These are phyloP conservation scores for Westerdykella aurantiaca DNA, from an alignment of 2,329 filamentous ascomycete genomes.

Conservation along the genomic window DNA sequence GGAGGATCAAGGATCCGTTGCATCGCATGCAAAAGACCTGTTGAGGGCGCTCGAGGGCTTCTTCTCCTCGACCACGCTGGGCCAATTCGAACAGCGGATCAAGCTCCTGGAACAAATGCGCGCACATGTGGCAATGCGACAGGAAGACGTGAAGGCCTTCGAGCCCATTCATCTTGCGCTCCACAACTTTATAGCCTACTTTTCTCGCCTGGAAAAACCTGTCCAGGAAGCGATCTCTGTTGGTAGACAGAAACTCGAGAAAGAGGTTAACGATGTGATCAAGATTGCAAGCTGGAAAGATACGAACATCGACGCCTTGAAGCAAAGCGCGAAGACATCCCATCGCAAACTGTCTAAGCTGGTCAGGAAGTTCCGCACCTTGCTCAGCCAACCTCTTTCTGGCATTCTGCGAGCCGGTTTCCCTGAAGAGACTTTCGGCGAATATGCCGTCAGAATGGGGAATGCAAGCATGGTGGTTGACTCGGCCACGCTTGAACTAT, in stretches of 20 bases:
- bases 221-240: slow-evolving; percentile 60
- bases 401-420: slow-evolving; percentile 43
- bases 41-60: slow-evolving; percentile 74
- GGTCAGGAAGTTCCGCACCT: slow-evolving; percentile 78
- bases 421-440: slow-evolving; percentile 16
- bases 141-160: slow-evolving; percentile 46
- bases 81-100: slow-evolving; percentile 72
- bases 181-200: slow-evolving; percentile 71
- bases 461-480: slow-evolving; percentile 12
- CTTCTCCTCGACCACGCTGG: slow-evolving; percentile 70
- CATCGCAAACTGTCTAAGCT: slow-evolving; percentile 89
- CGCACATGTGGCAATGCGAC: slow-evolving; percentile 59
- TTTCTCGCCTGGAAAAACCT: slow-evolving; percentile 61
- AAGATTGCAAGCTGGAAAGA: slow-evolving; percentile 96
- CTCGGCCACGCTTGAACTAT: slow-evolving; percentile 14
- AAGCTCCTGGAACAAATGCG: slow-evolving; percentile 58
- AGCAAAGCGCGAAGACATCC: slow-evolving; percentile 82
- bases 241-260: slow-evolving; percentile 73
- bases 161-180: slow-evolving; percentile 59
- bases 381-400: slow-evolving; percentile 72
- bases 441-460: slow-evolving; percentile 6
- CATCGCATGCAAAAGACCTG: slow-evolving; percentile 60
- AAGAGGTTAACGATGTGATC: slow-evolving; percentile 87
- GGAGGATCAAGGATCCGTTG: slow-evolving; percentile 52
- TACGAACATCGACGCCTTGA: slow-evolving; percentile 83